phyloP scores from a whole-genome alignment of 495 filamentous ascomycete genomes.

The Penicillium bialowiezense region DNA sequence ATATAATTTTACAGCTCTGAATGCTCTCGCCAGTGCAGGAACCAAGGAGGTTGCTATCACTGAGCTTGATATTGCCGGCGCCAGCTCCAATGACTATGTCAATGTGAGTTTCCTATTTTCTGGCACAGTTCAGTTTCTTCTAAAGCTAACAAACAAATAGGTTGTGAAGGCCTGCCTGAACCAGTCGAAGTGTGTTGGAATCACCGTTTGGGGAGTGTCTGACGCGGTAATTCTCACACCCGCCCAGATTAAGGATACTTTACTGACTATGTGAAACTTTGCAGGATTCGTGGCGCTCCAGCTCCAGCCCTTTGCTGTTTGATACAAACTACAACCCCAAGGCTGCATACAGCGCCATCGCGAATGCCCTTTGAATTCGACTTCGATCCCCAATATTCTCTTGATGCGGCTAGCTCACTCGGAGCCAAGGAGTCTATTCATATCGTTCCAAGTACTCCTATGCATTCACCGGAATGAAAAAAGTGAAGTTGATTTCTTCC shows the following conservation, averaged over 20 bases:
- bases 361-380: slow-evolving; percentile 28
- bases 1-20: slow-evolving; percentile 46
- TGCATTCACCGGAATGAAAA: slow-evolving; percentile 16
- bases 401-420: slow-evolving; percentile 9
- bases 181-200: slow-evolving; percentile 64
- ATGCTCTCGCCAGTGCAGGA: slow-evolving; percentile 51
- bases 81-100: slow-evolving; percentile 57
- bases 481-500: slow-evolving; percentile 12
- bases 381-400: slow-evolving; percentile 6
- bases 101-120: slow-evolving; percentile 24
- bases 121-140: not conserved
- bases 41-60: slow-evolving; percentile 59
- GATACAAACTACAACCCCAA: slow-evolving; percentile 62
- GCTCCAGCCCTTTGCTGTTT: slow-evolving; percentile 59
- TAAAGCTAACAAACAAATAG: slow-evolving; percentile 14
- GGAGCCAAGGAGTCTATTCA: slow-evolving; percentile 13
- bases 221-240: slow-evolving; percentile 49
- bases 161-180: slow-evolving; percentile 63
- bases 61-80: slow-evolving; percentile 64
- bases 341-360: slow-evolving; percentile 60
- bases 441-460: slow-evolving; percentile 9
- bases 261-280: slow-evolving; percentile 1
- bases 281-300: slow-evolving; percentile 61
- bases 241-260: not conserved
- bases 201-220: slow-evolving; percentile 75